Base-by-base conservation (phyloP, 805 yeast species). In the Myxozyma sirexii region DNA sequence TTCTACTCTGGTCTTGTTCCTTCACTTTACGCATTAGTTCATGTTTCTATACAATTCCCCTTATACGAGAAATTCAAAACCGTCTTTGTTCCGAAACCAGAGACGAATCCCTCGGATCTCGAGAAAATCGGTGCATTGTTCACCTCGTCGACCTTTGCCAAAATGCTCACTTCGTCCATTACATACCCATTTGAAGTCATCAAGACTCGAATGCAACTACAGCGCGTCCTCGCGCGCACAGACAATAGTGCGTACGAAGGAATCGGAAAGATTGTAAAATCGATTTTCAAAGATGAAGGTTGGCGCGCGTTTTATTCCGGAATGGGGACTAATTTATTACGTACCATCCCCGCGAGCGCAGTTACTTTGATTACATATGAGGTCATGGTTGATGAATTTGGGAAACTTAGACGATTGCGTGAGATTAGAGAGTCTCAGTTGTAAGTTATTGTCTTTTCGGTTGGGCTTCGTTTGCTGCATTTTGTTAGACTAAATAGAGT, bases 41-140 rank as follows among this genome's bases (percentile, higher is more conserved):
- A 93, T 73, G 98, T 93, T 43, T 97, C 97, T 0, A 88, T 93
- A 54, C 98, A 93, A 74, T 93, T 93, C 79, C 98, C 98, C 31
- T 83, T 91, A 10, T 93, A 93, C 72, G 99, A 93, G 70, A 79
- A 83, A 67, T 77, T 93, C 65, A 93, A 93, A 70, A 71, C 72
- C 21, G 19, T 77, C 33, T 78, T 88, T 31, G 71, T 71, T 27
- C 75, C 77, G 51, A 68, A 66, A 29, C 57, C 54, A 39, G 70
- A 68, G 56, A 65, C 67, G 63, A 67, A 43, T 54, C 38, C 57
- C 10, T 31, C 57, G 7, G 62, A 57, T 21, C 27, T 57, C 39
- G 39, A 44, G 38, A 67, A 60, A 46, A 71, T 83, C 42, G 48
- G 73, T 12, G 79, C 81, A 60, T 71, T 84, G 43, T 78, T 85